Conservation (phyloP, 1,139 yeast species). For the Yamadazyma membranifaciens region DNA sequence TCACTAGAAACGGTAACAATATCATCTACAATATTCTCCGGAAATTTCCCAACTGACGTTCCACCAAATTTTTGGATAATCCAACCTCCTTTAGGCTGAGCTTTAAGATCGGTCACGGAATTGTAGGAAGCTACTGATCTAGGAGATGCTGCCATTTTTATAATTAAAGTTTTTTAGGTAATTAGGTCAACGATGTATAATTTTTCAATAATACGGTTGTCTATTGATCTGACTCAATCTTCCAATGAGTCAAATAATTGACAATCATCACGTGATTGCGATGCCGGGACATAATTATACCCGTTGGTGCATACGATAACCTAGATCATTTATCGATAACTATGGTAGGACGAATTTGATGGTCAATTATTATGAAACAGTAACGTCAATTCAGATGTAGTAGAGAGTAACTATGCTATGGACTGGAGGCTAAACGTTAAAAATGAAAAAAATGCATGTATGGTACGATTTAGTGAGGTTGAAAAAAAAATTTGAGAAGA, state of each 20-base stretch:
- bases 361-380: too few relatives aligned
- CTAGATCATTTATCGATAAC: too few relatives aligned
- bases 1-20: conserved; percentile 68
- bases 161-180: background rate
- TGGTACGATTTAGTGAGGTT: conserved; percentile 4
- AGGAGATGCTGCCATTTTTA: conserved; percentile 10
- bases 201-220: background rate
- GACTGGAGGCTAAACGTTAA: background rate
- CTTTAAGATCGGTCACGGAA: conserved; percentile 40
- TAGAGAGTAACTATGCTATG: too few relatives aligned
- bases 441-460: background rate
- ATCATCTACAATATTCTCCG: conserved; percentile 78
- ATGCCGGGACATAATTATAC: background rate
- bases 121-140: conserved; percentile 30
- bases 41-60: conserved; percentile 95
- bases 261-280: background rate
- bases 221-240: conserved; percentile 4
- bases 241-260: conserved; percentile 6
- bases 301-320: background rate
- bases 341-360: too few relatives aligned
- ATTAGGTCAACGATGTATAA: background rate
- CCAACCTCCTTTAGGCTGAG: conserved; percentile 53
- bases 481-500: conserved; percentile 7
- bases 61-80: conserved; percentile 96
- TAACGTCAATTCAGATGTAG: too few relatives aligned